These are phyloP conservation scores for Amauroascus niger DNA, from an alignment of 2,329 filamentous ascomycete genomes.

Conservation along the genomic window DNA sequence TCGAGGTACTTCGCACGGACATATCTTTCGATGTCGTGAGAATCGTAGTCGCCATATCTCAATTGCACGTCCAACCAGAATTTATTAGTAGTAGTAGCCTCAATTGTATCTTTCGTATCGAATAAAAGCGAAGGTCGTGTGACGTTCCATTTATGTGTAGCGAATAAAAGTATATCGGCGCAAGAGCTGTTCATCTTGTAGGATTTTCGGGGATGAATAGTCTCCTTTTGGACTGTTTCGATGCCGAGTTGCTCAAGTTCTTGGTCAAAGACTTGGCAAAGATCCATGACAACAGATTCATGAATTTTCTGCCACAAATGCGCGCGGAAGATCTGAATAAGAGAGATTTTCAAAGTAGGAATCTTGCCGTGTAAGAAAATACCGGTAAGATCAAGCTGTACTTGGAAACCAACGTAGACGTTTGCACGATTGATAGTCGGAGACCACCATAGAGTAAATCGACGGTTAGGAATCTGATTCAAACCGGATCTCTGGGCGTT, in stretches of 20 bases:
- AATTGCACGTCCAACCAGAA: constrained; percentile 98
- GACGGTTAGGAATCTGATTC: constrained; percentile 96
- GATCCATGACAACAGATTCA: constrained; percentile 96
- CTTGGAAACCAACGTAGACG: constrained; percentile 98
- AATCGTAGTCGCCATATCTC: constrained; percentile 95
- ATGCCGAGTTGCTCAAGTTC: constrained; percentile 92
- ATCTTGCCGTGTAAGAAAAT: constrained; percentile 99
- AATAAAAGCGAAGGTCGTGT: constrained; percentile 86
- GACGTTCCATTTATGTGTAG: constrained; percentile 98
- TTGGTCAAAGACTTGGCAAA: constrained; percentile 97
- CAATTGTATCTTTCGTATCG: constrained; percentile 92
- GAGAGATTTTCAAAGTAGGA: constrained; percentile 89
- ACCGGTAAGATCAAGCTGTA: constrained; percentile 92
- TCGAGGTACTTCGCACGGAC: constrained; percentile 96
- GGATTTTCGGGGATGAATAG: constrained; percentile 95
- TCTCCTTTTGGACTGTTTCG: constrained; percentile 97
- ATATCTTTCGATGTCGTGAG: constrained; percentile 96
- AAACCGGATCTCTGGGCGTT: constrained; percentile 95
- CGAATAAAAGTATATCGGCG: constrained; percentile 92
- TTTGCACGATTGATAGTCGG: constrained; percentile 90
- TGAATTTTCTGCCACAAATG: constrained; percentile 99
- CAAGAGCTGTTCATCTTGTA: constrained; percentile 99
- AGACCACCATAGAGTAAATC: constrained; percentile 97
- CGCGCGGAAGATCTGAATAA: constrained; percentile 98
- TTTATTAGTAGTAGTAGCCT: constrained; percentile 91